A percentile compares a stretch with the other conserved stretches of the same genome.
phyloP scores from a whole-genome alignment of 2,329 filamentous ascomycete species.

The Calonectria ilicicola region DNA sequence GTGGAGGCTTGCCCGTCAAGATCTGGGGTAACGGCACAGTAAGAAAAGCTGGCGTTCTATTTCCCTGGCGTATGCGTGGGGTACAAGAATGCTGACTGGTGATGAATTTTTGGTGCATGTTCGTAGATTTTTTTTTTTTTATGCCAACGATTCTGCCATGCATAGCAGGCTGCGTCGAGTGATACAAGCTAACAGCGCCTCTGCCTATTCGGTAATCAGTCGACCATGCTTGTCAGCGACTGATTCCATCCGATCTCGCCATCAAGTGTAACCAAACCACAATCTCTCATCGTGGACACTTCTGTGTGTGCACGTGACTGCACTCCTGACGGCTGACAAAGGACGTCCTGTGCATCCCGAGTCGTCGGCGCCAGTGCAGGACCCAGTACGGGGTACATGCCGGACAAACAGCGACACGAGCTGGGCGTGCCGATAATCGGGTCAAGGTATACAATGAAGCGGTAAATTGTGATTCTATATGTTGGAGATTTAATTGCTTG shows the following conservation, averaged over 20 bases:
- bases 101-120: not conserved
- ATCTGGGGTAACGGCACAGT: slow-evolving; percentile 24
- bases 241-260: not conserved
- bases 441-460: slow-evolving; percentile 10
- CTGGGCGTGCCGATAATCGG: slow-evolving; percentile 11
- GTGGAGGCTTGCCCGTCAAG: slow-evolving; percentile 20
- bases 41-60: slow-evolving; percentile 14
- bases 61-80: slow-evolving; percentile 21
- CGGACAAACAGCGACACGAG: slow-evolving; percentile 24
- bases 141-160: not conserved
- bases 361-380: slow-evolving; percentile 29
- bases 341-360: slow-evolving; percentile 29
- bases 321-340: slow-evolving; percentile 28
- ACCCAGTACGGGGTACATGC: slow-evolving; percentile 39
- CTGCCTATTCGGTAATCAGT: not conserved
- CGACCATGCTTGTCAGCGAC: too few relatives aligned
- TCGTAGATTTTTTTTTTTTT: not conserved
- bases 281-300: not conserved
- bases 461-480: not conserved
- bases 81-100: not conserved
- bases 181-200: not conserved
- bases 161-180: not conserved
- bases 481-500: not conserved
- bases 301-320: slow-evolving; percentile 14
- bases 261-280: not conserved